These are phyloP conservation scores for Phlebiopsis flavidoalba DNA, from an alignment of 768 basidiomycete genomes.

Conservation along the genomic window DNA sequence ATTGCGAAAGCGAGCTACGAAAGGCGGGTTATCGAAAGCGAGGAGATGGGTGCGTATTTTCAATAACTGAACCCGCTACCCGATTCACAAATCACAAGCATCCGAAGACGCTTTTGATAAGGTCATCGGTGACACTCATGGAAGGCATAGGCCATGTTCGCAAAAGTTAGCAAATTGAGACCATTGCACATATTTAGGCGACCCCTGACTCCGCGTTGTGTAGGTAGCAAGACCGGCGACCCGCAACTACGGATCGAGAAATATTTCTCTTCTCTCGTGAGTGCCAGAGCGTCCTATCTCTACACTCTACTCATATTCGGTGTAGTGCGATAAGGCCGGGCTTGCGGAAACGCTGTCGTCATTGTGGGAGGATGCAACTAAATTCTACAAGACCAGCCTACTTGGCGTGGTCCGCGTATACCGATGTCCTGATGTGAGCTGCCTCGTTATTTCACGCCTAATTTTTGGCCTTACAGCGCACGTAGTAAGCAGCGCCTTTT, in stretches of 20 bases:
- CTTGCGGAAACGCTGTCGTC: slow-evolving; percentile 48
- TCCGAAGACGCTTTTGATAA: slow-evolving; percentile 47
- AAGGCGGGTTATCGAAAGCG: slow-evolving; percentile 47
- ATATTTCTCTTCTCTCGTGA: slow-evolving; percentile 69
- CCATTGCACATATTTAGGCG: background rate
- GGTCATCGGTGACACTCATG: slow-evolving; percentile 54
- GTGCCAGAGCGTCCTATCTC: slow-evolving; percentile 22
- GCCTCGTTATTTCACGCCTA: background rate
- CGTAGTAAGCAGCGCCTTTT: slow-evolving; percentile 46
- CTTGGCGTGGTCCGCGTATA: slow-evolving; percentile 69
- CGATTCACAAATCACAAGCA: slow-evolving; percentile 8
- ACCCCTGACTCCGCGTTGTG: background rate
- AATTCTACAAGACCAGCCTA: slow-evolving; percentile 69
- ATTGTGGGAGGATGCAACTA: slow-evolving; percentile 65
- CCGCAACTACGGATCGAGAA: slow-evolving; percentile 77
- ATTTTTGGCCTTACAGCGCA: background rate
- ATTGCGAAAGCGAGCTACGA: slow-evolving; percentile 64
- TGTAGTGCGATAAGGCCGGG: slow-evolving; percentile 42
- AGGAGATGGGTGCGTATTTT: slow-evolving; percentile 31
- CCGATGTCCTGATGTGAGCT: slow-evolving; percentile 67
- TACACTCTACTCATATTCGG: background rate
- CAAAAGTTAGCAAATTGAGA: slow-evolving; percentile 37
- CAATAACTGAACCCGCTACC: background rate
- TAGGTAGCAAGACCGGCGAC: slow-evolving; percentile 45
- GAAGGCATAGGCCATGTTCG: slow-evolving; percentile 59